Conservation (phyloP, 2,329 filamentous ascomycete genomes). For the Gliomastix tumulicola region DNA sequence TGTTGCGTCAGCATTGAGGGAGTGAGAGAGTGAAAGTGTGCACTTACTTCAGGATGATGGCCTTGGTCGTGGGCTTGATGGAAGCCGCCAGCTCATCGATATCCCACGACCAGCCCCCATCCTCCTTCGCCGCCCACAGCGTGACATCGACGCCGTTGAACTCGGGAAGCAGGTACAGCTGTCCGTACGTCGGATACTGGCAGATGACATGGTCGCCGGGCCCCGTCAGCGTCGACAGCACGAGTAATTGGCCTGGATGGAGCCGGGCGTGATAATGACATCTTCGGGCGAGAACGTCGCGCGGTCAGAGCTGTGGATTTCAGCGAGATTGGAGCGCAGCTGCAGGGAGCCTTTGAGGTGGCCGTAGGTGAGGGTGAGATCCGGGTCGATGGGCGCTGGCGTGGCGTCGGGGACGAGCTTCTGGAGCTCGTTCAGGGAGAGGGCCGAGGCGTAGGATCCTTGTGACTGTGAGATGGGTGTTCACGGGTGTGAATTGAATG, state of each 20-base stretch:
- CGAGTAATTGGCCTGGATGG: constrained; percentile 79
- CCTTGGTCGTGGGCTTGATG: constrained; percentile 63
- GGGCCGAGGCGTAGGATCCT: neutral
- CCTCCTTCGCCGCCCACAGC: constrained; percentile 63
- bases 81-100: constrained; percentile 58
- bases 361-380: neutral
- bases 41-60: constrained; percentile 1
- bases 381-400: neutral
- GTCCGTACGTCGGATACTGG: constrained; percentile 81
- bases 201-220: constrained; percentile 79
- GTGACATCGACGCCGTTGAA: constrained; percentile 71
- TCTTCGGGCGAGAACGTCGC: constrained; percentile 44
- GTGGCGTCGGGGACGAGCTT: neutral
- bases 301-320: constrained; percentile 22
- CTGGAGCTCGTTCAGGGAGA: neutral
- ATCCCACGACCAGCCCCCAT: constrained; percentile 61
- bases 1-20: too few relatives aligned
- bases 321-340: neutral
- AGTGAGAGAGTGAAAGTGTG: neutral
- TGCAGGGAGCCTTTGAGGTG: neutral
- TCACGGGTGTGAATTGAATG: neutral
- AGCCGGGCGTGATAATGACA: constrained; percentile 71
- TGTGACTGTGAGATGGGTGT: neutral
- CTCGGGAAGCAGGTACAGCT: constrained; percentile 69
- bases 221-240: constrained; percentile 64